Base-by-base conservation (phyloP, 2,329 filamentous ascomycete species). In the Xylariaceae sp. region DNA sequence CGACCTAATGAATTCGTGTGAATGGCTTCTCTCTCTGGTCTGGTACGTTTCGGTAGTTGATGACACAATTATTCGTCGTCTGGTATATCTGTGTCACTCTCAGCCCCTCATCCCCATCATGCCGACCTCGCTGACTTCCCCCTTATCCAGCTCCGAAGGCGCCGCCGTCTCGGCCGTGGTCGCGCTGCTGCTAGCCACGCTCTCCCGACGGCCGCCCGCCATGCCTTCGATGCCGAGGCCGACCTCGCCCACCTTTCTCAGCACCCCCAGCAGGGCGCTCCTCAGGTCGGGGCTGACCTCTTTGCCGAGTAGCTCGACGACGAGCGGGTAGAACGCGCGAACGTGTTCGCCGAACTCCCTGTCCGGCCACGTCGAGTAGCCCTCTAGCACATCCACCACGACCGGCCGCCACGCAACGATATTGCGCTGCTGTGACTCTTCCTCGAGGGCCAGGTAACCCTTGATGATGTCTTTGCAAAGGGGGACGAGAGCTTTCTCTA, bases 371-470 rank as follows among this genome's bases (percentile, higher is more conserved):
- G 86, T 88, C 0, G 88, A 87, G 72, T 93, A 98, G 1, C 95
- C 95, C 69, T 99, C 93, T 9, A 99, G 80, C 7, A 99, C 95
- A 70, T 96, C 95, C 18, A 99, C 92, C 1, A 99, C 95, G 0
- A 99, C 95, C 0, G 95, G 95, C 18, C 95, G 83, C 95, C 95
- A 99, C 0, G 96, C 96, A 21, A 96, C 85, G 52, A 99, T 96
- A 74, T 99, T 99, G 53, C 95, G 84, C 71, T 98, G 93, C 74
- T 99, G 95, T 23, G 91, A 96, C 70, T 99, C 96, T 72, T 97
- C 93, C 70, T 98, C 95, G 2, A 99, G 86, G 3, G 82, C 80
- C 10, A 91, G 86, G 73, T 96, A 99, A 14, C 88, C 89, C 40
- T 86, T 84, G 59, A 99, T 89, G 61, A 99, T 96, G 73, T 99